These are phyloP conservation scores for Pleurotus giganteus DNA, from an alignment of 768 basidiomycete genomes.

Conservation along the genomic window DNA sequence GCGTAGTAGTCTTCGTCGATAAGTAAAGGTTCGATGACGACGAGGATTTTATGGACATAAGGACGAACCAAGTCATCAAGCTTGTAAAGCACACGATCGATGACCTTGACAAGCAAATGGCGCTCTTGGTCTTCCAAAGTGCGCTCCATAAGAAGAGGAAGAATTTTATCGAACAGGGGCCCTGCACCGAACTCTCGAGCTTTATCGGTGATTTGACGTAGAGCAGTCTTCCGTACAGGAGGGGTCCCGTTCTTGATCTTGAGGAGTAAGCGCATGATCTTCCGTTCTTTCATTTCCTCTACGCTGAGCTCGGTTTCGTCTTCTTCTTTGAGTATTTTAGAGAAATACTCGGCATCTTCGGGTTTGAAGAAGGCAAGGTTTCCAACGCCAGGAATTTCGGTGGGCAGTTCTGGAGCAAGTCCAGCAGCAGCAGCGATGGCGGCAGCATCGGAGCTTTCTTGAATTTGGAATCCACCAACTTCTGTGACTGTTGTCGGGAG, in stretches of 20 bases:
- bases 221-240: slow-evolving; percentile 95
- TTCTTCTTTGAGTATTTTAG: slow-evolving; percentile 93
- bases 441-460: slow-evolving; percentile 90
- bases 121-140: slow-evolving; percentile 98
- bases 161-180: slow-evolving; percentile 97
- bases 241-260: slow-evolving; percentile 99
- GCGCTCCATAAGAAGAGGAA: slow-evolving; percentile 96
- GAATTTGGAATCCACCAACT: slow-evolving; percentile 91
- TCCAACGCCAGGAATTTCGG: slow-evolving; percentile 97
- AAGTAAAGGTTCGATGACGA: slow-evolving; percentile 97
- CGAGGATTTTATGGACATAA: slow-evolving; percentile 98
- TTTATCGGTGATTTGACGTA: slow-evolving; percentile 98
- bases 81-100: slow-evolving; percentile 98
- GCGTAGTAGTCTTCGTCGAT: slow-evolving; percentile 98
- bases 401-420: slow-evolving; percentile 89
- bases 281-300: slow-evolving; percentile 99
- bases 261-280: slow-evolving; percentile 95
- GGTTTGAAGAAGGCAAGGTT: slow-evolving; percentile 97
- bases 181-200: slow-evolving; percentile 98
- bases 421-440: slow-evolving; percentile 88
- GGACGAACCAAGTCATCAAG: slow-evolving; percentile 98
- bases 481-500: slow-evolving; percentile 55
- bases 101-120: slow-evolving; percentile 97
- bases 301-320: slow-evolving; percentile 91
- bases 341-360: slow-evolving; percentile 97